phyloP scores from a whole-genome alignment of 345 rosid species.

The Zanthoxylum bungeanum region DNA sequence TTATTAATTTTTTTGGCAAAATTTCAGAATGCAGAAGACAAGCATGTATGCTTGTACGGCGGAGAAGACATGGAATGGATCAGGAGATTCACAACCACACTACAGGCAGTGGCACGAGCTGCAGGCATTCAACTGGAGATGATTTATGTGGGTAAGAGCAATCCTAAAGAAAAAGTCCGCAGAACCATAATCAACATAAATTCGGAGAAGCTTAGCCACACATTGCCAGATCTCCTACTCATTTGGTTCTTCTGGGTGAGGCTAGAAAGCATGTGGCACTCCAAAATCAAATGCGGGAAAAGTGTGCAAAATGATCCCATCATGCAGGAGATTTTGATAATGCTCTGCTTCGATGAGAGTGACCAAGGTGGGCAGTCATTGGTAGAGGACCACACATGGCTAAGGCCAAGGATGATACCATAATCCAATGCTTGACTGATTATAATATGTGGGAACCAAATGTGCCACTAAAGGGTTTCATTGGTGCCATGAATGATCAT shows the following conservation, averaged over 20 bases:
- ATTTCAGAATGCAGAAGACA: slow-evolving; percentile 32
- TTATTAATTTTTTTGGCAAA: too few relatives aligned
- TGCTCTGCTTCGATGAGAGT: slow-evolving; percentile 61
- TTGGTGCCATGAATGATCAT: slow-evolving; percentile 37
- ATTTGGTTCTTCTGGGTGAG: slow-evolving; percentile 58
- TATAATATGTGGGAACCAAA: slow-evolving; percentile 23
- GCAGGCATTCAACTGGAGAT: slow-evolving; percentile 37
- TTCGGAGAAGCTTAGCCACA: slow-evolving; percentile 29
- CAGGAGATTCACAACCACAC: slow-evolving; percentile 32
- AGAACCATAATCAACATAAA: slow-evolving; percentile 18
- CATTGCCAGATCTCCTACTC: slow-evolving; percentile 11
- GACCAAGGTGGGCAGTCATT: slow-evolving; percentile 59
- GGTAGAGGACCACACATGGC: slow-evolving; percentile 32
- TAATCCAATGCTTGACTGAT: slow-evolving; percentile 20
- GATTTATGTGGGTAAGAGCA: slow-evolving; percentile 62
- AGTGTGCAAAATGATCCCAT: slow-evolving; percentile 40
- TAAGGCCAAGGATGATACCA: slow-evolving; percentile 34
- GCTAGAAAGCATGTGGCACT: slow-evolving; percentile 77
- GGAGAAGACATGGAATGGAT: slow-evolving; percentile 64
- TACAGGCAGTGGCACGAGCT: slow-evolving; percentile 28
- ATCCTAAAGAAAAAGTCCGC: slow-evolving; percentile 26
- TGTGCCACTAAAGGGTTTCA: slow-evolving; percentile 22
- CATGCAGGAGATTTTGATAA: slow-evolving; percentile 44
- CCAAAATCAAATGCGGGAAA: slow-evolving; percentile 35
- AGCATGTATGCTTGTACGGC: slow-evolving; percentile 49